Evolutionary conservation across 176 grass and related monocot species (phyloP).

Genomic region (Phragmites australis): DNA sequence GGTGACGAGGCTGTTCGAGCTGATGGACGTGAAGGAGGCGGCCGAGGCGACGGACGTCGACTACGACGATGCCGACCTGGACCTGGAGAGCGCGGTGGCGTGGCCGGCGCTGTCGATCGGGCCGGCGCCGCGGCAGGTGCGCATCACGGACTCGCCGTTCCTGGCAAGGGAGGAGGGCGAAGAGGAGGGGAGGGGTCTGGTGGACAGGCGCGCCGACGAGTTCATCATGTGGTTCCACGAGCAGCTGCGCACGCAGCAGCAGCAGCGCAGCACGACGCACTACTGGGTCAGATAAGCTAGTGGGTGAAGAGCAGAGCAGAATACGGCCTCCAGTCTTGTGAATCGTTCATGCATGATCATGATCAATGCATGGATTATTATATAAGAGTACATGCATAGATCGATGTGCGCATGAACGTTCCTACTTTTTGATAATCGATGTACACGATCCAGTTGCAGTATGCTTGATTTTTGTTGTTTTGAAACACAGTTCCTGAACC

Average conservation of each 20-base stretch:
- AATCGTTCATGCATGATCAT: background rate
- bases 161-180: conserved; percentile 40
- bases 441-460: background rate
- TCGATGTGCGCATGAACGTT: background rate
- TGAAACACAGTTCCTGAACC: background rate
- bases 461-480: background rate
- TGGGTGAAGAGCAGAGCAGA: background rate
- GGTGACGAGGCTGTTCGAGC: conserved; percentile 54
- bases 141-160: conserved; percentile 76
- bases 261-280: conserved; percentile 1
- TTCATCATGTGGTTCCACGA: conserved; percentile 86
- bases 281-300: conserved; percentile 21
- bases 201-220: conserved; percentile 80
- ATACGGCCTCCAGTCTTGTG: background rate
- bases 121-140: conserved; percentile 30
- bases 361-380: conserved; percentile 9
- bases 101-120: background rate
- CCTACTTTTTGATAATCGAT: background rate
- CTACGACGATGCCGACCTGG: background rate
- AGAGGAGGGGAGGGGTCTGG: conserved; percentile 30
- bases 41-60: background rate
- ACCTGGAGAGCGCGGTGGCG: background rate
- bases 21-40: conserved; percentile 51
- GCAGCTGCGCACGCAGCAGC: conserved; percentile 65
- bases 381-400: background rate